Base-by-base conservation (phyloP, 805 yeast genomes). In the Teunomyces atbi region DNA sequence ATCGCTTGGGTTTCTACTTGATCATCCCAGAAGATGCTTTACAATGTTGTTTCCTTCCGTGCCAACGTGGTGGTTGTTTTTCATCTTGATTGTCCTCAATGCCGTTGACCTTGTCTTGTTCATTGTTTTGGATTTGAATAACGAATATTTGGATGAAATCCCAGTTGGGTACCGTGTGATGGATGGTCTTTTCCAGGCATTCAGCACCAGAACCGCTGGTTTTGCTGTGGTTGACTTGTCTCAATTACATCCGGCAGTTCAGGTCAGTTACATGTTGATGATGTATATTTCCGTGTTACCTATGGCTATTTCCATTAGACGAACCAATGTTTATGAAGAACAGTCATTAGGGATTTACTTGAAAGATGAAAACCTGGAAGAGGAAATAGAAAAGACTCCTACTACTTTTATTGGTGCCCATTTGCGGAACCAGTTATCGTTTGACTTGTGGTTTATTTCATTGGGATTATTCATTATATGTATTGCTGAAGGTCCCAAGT, bases 201-300 rank as follows among this genome's bases (percentile, higher is more conserved):
- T 92, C 40, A 80, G 92, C 43, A 89, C 97, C 0, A 81, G 99
- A 71, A 94, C 98, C 1, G 96, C 96, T 0, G 99, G 99, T 0
- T 84, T 94, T 54, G 55, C 86, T 0, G 85, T 86, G 33, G 79
- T 91, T 20, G 82, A 85, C 60, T 66, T 94, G 33, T 69, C 89
- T 2, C 61, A 64, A 35, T 71, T 94, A 38, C 94, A 90, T 58
- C 94, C 97, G 0, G 94, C 96, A 0, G 88, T 92, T 42, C 96
- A 90, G 64, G 96, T 94, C 23, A 83, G 94, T 56, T 94, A 94
- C 63, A 78, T 89, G 83, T 78, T 94, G 49, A 92, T 94, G 98
- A 94, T 94, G 99, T 94, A 94, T 68, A 90, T 94, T 21, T 92
- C 98, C 12, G 97, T 92, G 37, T 74, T 91, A 61, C 99, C 99